phyloP scores from a whole-genome alignment of 768 basidiomycete genomes.

The Podaxis sp. region DNA sequence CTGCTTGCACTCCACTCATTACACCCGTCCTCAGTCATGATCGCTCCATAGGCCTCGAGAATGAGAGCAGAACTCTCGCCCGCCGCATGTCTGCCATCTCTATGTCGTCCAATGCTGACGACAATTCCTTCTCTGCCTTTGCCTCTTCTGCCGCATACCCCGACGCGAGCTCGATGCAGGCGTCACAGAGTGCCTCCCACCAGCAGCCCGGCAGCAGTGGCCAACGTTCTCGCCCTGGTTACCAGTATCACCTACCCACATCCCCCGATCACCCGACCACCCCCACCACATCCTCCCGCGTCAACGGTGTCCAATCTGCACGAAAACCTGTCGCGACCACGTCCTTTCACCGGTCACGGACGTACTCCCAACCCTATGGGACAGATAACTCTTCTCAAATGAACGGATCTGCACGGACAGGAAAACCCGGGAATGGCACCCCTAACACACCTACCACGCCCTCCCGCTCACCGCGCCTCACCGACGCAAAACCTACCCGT shows the following conservation, averaged over 20 bases:
- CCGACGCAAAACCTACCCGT: constrained; percentile 47
- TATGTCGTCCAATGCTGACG: constrained; percentile 55
- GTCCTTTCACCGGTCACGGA: constrained; percentile 53
- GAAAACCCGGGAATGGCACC: background rate
- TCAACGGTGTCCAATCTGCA: constrained; percentile 31
- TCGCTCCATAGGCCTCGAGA: constrained; percentile 62
- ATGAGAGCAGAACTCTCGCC: constrained; percentile 75
- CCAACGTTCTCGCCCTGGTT: constrained; percentile 18
- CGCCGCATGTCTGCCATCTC: constrained; percentile 78
- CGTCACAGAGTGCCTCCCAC: constrained; percentile 11
- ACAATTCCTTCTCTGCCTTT: constrained; percentile 22
- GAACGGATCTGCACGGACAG: constrained; percentile 29
- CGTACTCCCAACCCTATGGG: constrained; percentile 61
- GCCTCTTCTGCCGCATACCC: constrained; percentile 16
- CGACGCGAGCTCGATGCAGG: constrained; percentile 7
- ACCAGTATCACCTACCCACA: constrained; percentile 15
- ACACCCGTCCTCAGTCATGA: constrained; percentile 16
- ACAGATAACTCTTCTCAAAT: constrained; percentile 34
- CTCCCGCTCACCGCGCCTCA: constrained; percentile 44
- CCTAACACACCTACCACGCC: constrained; percentile 11
- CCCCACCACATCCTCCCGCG: constrained; percentile 24
- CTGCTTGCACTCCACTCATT: constrained; percentile 1
- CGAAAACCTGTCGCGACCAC: constrained; percentile 29
- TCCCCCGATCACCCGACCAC: constrained; percentile 21
- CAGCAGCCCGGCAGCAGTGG: constrained; percentile 17